These are phyloP conservation scores for Elaeagnus macrophylla DNA, from an alignment of 306 rosid species.

Conservation along the genomic window DNA sequence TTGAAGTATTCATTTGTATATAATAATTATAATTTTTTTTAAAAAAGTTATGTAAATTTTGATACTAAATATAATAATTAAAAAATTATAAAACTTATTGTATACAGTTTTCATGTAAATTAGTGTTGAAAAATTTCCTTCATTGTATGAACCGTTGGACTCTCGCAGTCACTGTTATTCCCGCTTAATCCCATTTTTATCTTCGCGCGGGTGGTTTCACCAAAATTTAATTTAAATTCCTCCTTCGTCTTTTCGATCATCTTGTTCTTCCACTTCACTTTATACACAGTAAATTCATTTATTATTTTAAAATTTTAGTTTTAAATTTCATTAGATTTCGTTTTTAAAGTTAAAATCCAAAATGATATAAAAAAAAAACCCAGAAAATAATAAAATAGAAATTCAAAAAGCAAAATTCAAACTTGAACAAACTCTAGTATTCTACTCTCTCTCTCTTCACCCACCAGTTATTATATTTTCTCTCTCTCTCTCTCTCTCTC, in stretches of 20 bases:
- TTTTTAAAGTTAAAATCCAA: too few species aligned
- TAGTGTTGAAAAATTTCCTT: rapidly evolving
- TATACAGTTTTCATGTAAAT: too few species aligned
- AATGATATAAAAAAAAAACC: too few species aligned
- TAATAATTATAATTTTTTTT: too few species aligned
- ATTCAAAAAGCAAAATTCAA: slow-evolving; percentile 20
- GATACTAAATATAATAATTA: too few species aligned
- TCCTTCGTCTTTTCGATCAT: slow-evolving; percentile 27
- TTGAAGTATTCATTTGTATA: too few species aligned
- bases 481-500: slow-evolving; percentile 28
- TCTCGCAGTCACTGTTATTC: slow-evolving; percentile 53
- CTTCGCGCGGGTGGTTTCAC: slow-evolving; percentile 34
- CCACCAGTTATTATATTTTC: slow-evolving; percentile 22
- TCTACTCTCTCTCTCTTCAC: slow-evolving; percentile 15
- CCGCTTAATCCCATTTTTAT: slow-evolving; percentile 56
- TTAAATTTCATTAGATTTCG: background rate
- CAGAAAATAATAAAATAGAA: background rate
- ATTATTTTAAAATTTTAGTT: background rate
- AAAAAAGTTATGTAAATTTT: too few species aligned
- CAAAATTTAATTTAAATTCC: slow-evolving; percentile 29
- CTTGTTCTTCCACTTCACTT: too few species aligned
- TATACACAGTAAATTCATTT: slow-evolving; percentile 3
- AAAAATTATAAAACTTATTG: too few species aligned
- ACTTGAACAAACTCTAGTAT: slow-evolving; percentile 1
- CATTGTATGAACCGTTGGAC: background rate